Base-by-base conservation (phyloP, 176 grass and related monocot species). In the Melocanna baccifera region DNA sequence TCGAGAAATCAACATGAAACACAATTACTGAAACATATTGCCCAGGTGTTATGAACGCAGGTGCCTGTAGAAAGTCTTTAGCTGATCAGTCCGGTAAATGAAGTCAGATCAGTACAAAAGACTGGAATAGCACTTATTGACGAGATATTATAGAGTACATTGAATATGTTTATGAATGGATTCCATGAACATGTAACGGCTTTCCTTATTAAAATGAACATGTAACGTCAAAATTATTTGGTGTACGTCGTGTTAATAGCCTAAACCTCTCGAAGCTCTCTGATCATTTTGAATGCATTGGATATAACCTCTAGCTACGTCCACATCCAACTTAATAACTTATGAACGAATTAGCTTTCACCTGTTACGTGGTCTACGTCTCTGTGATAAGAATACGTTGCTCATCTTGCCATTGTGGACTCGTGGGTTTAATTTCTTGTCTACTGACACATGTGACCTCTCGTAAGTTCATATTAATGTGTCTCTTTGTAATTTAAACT, bases 351-450 rank as follows among this genome's bases (percentile, higher is more conserved):
- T 43, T 56, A 36, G 61, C 82, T 15, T 6, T 82, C 73, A 75
- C 65, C 51, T 9, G n/a, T 69, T 84, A 71, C 48, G 84, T 90
- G 88, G 84, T 87, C 84, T 66, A 83, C 84, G 74, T 90, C 74
- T 67, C 39, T 4, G n/a, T 8, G 19, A 67, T 73, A 58, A 58
- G 43, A 82, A 78, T 72, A 77, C 2, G 26, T 62, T 81, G 69
- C 25, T 36, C 41, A 9, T 10, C 23, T 42, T 14, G 45, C 37
- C 7, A 3, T 2, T 14, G 62, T 75, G 74, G 53, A 12, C 67
- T 41, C 41, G 87, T 3, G 7, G 13, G 81, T 68, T 45, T 36
- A 62, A 12, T 72, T 73, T 28, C 9, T 19, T 45, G 10, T 55
- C 0, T 4, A 51, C 30, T 41, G 69, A 85, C 67, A 43, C 65